Conservation (phyloP, 2,329 filamentous ascomycete genomes). For the Cercospora zeae-maydis region DNA sequence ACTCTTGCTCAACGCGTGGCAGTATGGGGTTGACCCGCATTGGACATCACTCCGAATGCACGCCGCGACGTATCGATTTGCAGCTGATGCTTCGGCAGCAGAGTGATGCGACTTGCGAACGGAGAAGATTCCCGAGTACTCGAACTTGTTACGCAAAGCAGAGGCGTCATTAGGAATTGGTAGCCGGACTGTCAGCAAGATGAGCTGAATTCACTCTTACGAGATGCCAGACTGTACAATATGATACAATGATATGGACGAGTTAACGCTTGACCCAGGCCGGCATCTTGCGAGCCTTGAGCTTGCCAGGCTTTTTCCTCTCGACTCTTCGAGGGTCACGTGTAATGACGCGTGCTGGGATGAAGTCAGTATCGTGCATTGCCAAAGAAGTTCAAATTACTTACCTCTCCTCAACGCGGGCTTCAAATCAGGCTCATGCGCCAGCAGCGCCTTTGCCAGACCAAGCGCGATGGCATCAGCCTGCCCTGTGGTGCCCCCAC, state of each 20-base stretch:
- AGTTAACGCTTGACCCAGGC: slow-evolving; percentile 84
- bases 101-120: no score
- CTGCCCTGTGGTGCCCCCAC: slow-evolving; percentile 90
- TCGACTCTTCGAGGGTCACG: slow-evolving; percentile 89
- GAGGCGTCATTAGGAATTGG: not conserved
- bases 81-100: no score
- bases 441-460: slow-evolving; percentile 78
- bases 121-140: no score
- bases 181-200: not conserved
- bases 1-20: not conserved
- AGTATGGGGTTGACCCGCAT: not conserved
- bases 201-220: not conserved
- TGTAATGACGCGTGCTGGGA: slow-evolving; percentile 81
- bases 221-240: slow-evolving; percentile 6
- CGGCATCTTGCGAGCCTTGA: slow-evolving; percentile 97
- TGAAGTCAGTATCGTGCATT: slow-evolving; percentile 19
- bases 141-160: not conserved
- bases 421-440: slow-evolving; percentile 91
- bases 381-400: slow-evolving; percentile 39
- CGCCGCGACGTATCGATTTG: no score
- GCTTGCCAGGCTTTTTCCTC: slow-evolving; percentile 93
- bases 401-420: slow-evolving; percentile 81
- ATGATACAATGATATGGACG: slow-evolving; percentile 12
- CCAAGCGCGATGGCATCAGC: slow-evolving; percentile 91
- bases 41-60: not conserved